phyloP scores from a whole-genome alignment of 352 stramenopile species.

The Aphanomyces euteiches region DNA sequence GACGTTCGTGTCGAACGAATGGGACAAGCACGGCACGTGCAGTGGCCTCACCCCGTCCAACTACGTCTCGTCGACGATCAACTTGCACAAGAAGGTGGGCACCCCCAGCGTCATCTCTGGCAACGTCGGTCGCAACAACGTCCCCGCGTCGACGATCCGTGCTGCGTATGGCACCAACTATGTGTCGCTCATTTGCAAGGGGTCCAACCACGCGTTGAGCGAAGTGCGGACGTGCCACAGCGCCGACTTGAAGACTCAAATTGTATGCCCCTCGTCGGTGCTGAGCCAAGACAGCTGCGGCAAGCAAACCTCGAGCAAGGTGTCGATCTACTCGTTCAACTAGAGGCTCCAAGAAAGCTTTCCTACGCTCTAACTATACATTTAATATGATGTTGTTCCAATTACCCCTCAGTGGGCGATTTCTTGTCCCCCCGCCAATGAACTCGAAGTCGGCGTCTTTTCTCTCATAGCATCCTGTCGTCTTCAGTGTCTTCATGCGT shows the following conservation, averaged over 20 bases:
- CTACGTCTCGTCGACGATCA: conserved; percentile 75
- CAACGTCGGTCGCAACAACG: conserved; percentile 44
- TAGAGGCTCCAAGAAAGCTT: too few relatives aligned
- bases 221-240: conserved; percentile 47
- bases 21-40: conserved; percentile 91
- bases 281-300: conserved; percentile 69
- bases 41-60: conserved; percentile 57
- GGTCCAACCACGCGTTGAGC: conserved; percentile 31
- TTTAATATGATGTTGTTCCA: too few relatives aligned
- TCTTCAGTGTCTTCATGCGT: too few relatives aligned
- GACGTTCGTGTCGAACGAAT: conserved; percentile 92
- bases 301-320: neutral
- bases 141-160: conserved; percentile 48
- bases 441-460: too few relatives aligned
- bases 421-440: too few relatives aligned
- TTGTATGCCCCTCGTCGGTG: conserved; percentile 54
- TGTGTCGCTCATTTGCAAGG: conserved; percentile 37
- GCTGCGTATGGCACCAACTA: conserved; percentile 30
- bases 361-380: too few relatives aligned
- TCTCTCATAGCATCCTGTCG: too few relatives aligned
- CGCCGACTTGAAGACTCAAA: conserved; percentile 40
- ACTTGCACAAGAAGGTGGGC: conserved; percentile 46
- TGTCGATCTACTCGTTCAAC: too few relatives aligned
- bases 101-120: conserved; percentile 44
- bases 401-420: too few relatives aligned